A percentile compares a stretch with the other conserved stretches of the same genome.
These are phyloP conservation scores for Clausena lansium DNA, from an alignment of 345 rosid species.

Conservation along the genomic window DNA sequence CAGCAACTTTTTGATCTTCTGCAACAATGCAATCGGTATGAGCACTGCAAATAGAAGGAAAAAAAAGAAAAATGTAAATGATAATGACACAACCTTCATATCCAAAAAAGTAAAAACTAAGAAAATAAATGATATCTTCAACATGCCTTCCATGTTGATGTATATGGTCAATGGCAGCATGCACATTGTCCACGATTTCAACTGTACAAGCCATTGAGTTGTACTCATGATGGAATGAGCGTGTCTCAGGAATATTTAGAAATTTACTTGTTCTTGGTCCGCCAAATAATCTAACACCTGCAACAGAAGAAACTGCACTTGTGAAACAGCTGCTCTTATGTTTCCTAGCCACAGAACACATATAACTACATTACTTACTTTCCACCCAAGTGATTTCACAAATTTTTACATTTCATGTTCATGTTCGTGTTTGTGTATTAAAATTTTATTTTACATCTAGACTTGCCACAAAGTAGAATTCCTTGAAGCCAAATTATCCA, in stretches of 20 bases:
- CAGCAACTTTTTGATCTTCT: conserved; percentile 43
- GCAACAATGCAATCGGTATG: conserved; percentile 56
- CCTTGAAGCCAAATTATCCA: neutral
- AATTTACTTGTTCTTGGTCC: conserved; percentile 72
- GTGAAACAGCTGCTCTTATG: neutral
- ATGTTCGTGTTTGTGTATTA: neutral
- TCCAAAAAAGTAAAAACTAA: neutral
- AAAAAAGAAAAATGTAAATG: neutral
- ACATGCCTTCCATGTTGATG: conserved; percentile 91
- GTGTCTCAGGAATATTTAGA: conserved; percentile 62
- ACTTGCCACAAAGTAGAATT: neutral
- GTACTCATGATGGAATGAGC: conserved; percentile 78
- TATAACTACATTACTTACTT: neutral
- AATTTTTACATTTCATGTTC: neutral
- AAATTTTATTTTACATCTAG: neutral
- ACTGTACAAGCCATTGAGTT: conserved; percentile 80
- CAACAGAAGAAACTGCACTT: conserved; percentile 9
- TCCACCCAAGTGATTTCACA: neutral
- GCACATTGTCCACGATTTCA: conserved; percentile 88
- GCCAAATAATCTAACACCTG: conserved; percentile 76
- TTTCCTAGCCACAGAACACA: neutral
- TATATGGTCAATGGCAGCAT: conserved; percentile 81
- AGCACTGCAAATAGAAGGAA: conserved; percentile 31
- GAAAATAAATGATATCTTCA: neutral
- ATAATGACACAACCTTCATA: neutral